Evolutionary conservation across 2,329 filamentous ascomycete genomes (phyloP).

Genomic region (Paramyrothecium sp.): DNA sequence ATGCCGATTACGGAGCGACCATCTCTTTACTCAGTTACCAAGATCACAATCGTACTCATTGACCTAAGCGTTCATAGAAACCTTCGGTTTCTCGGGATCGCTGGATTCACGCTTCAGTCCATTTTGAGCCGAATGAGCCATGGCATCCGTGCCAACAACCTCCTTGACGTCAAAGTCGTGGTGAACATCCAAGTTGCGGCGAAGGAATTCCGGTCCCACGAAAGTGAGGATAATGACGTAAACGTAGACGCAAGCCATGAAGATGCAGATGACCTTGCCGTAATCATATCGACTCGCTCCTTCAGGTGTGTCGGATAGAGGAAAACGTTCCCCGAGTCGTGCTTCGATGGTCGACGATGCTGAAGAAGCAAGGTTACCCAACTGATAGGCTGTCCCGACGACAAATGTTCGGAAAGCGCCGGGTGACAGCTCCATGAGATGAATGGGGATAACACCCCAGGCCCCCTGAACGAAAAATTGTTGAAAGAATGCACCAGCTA

Average conservation of each 20-base stretch:
- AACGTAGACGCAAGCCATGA: slow-evolving; percentile 79
- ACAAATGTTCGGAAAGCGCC: slow-evolving; percentile 73
- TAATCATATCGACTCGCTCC: slow-evolving; percentile 64
- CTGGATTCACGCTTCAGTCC: slow-evolving; percentile 9
- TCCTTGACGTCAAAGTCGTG: slow-evolving; percentile 48
- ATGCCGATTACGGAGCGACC: background rate
- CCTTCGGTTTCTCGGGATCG: slow-evolving; percentile 9
- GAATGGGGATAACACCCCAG: slow-evolving; percentile 75
- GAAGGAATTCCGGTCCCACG: slow-evolving; percentile 57
- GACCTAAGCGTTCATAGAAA: background rate
- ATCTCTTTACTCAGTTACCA: background rate
- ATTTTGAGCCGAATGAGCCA: slow-evolving; percentile 14
- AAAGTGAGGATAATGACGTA: slow-evolving; percentile 62
- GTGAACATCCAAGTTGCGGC: slow-evolving; percentile 48
- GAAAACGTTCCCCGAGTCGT: slow-evolving; percentile 72
- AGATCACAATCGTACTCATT: background rate
- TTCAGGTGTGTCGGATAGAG: slow-evolving; percentile 55
- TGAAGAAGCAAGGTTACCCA: slow-evolving; percentile 71
- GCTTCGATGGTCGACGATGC: slow-evolving; percentile 75
- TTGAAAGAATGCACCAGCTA: slow-evolving; percentile 81
- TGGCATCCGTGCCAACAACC: slow-evolving; percentile 38
- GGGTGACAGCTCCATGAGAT: slow-evolving; percentile 74
- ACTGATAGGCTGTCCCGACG: slow-evolving; percentile 72
- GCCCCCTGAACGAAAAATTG: slow-evolving; percentile 78
- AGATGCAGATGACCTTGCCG: slow-evolving; percentile 84